Evolutionary conservation across 78 protist genomes (phyloP).

Genomic region (Guillardia theta): DNA sequence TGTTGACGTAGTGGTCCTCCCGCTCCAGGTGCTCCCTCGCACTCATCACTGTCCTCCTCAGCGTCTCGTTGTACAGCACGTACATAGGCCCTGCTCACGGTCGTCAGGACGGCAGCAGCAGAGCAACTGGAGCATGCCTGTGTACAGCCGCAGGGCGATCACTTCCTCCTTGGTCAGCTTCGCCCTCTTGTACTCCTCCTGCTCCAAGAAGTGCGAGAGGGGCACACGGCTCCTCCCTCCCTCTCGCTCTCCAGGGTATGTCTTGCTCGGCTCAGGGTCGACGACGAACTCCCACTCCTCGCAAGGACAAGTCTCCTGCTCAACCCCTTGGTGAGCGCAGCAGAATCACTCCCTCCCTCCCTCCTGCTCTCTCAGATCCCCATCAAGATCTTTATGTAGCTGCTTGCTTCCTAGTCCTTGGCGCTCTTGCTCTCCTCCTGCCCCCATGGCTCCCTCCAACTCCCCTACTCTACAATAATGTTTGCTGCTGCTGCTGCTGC

Average conservation of each 20-base stretch:
- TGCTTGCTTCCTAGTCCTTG: no score
- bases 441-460: no score
- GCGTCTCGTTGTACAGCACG: neutral
- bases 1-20: neutral
- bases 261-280: neutral
- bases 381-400: no score
- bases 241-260: neutral
- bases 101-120: neutral
- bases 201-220: neutral
- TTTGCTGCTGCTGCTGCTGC: no score
- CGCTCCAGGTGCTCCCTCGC: neutral
- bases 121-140: neutral
- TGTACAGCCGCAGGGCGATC: conserved; percentile 15
- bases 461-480: no score
- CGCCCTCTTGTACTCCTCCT: neutral
- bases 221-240: neutral
- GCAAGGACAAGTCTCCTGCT: neutral
- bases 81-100: neutral
- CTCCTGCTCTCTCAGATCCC: no score
- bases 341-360: neutral
- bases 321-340: neutral
- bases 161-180: neutral
- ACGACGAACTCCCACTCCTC: neutral
- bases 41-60: neutral
- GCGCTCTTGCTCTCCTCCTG: no score